Conservation (phyloP, 257 asterid genomes). For the Euphrasia confusa region DNA sequence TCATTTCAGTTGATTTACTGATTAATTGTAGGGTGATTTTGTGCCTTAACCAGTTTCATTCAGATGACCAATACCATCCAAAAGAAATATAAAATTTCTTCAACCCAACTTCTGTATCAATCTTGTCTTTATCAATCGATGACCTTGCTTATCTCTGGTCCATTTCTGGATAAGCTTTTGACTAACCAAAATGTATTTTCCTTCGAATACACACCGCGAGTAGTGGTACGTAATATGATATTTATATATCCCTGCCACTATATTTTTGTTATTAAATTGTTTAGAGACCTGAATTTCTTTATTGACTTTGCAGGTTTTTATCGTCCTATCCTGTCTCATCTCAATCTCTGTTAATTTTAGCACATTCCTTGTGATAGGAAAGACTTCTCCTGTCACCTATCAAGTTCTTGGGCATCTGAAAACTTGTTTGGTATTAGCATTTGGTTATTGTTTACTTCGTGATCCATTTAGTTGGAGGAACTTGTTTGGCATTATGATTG, state of each 20-base stretch:
- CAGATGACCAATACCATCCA: conserved; percentile 98
- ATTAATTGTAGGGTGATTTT: conserved; percentile 16
- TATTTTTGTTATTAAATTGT: conserved; percentile 19
- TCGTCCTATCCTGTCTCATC: conserved; percentile 63
- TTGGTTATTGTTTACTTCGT: conserved; percentile 53
- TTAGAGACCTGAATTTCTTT: conserved; percentile 27
- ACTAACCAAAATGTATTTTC: conserved; percentile 69
- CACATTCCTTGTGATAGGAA: conserved; percentile 75
- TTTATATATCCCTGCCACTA: conserved; percentile 15
- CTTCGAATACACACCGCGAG: conserved; percentile 62
- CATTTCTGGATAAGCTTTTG: conserved; percentile 71
- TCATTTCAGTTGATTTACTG: conserved; percentile 20
- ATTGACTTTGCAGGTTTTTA: conserved; percentile 50
- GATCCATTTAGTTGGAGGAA: conserved; percentile 73
- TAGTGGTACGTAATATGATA: conserved; percentile 48
- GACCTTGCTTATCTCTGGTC: conserved; percentile 77
- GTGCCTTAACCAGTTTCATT: conserved; percentile 48
- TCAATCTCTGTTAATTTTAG: conserved; percentile 73
- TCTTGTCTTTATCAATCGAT: conserved; percentile 74
- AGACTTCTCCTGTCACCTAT: conserved; percentile 72
- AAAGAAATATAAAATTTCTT: conserved; percentile 74
- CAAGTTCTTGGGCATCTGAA: conserved; percentile 81
- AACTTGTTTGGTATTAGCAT: conserved; percentile 63
- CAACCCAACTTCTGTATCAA: conserved; percentile 87
- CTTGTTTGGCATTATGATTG: conserved; percentile 54